Evolutionary conservation across 2,329 filamentous ascomycete genomes (phyloP).

Genomic region (Penicillium decumbens): DNA sequence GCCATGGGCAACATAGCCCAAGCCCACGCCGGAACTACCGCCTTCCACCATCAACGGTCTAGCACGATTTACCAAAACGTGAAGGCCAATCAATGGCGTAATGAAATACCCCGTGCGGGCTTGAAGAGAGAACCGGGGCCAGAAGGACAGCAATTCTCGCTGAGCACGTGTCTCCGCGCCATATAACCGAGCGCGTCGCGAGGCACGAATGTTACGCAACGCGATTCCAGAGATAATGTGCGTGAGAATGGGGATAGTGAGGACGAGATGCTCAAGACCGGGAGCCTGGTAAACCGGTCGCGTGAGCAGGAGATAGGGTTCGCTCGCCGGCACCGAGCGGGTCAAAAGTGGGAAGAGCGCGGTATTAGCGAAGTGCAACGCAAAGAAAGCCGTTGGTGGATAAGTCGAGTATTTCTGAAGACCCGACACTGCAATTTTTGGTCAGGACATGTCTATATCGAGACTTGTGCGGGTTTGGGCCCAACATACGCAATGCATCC

Average conservation of each 20-base stretch:
- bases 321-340: slow-evolving; percentile 66
- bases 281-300: slow-evolving; percentile 87
- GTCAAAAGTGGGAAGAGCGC: slow-evolving; percentile 73
- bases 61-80: slow-evolving; percentile 70
- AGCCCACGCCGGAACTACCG: slow-evolving; percentile 76
- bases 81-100: slow-evolving; percentile 60
- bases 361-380: slow-evolving; percentile 75
- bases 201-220: slow-evolving; percentile 68
- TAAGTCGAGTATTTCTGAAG: slow-evolving; percentile 89
- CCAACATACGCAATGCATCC: slow-evolving; percentile 66
- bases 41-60: slow-evolving; percentile 74
- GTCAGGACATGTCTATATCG: slow-evolving; percentile 1
- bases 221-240: slow-evolving; percentile 75
- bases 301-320: slow-evolving; percentile 83
- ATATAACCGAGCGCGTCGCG: slow-evolving; percentile 68
- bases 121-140: slow-evolving; percentile 68
- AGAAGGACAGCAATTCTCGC: slow-evolving; percentile 47
- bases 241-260: slow-evolving; percentile 67
- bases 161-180: slow-evolving; percentile 60
- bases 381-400: slow-evolving; percentile 70
- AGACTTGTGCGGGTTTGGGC: neutral
- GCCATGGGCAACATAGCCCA: slow-evolving; percentile 79
- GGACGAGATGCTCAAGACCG: slow-evolving; percentile 71
- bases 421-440: slow-evolving; percentile 56
- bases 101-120: slow-evolving; percentile 69